Base-by-base conservation (phyloP, 2,329 filamentous ascomycete species). In the Monosporascus ibericus region DNA sequence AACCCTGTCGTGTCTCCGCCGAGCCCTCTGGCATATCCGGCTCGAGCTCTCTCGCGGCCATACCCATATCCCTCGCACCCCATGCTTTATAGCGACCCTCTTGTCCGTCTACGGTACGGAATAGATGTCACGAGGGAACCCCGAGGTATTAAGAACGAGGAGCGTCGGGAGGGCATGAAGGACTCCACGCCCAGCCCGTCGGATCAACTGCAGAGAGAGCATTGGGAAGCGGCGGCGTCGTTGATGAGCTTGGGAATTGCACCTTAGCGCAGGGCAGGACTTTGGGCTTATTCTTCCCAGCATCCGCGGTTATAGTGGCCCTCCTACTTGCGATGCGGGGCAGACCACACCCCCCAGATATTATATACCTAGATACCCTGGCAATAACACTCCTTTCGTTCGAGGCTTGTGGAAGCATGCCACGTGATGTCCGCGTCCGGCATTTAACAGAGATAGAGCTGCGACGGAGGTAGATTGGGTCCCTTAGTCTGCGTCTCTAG, bases 161-260 rank as follows among this genome's bases (percentile, higher is more conserved):
- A 53, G 34, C 50, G 40, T 38, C 46, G 39, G 38, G 47, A 53
- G 30, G 50, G 46, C 5, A 53, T 51, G 14, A 55, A 60, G 40
- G 59, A 66, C n/a, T 60, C 63, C 14, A 61, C 63, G 2, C 63
- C 63, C 1, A 68, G 65, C 44, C 65, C 65, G 14, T 67, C 65
- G 6, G 63, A 66, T 25, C 65, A 68, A 46, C 55, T 68, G 17
- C 60, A 57, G 36, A 55, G 57, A 49, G 57, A 59, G 42, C 42
- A 46, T 3, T 61, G 60, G 52, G 65, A 67, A 48, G 55, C 62
- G 11, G 63, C 63, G n/a, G 53, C 61, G 24, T 59, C 59, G 38
- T 25, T 22, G 34, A 53, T 59, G 22, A 53, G 14, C 20, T 27
- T 46, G 42, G 42, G 42, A 14, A 3, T 46, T 27, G 14, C 20